Evolutionary conservation across 2,329 filamentous ascomycete species (phyloP), one percentile per base, ranked within the genome.

Genomic region (Ophiostoma novo-ulmi): DNA sequence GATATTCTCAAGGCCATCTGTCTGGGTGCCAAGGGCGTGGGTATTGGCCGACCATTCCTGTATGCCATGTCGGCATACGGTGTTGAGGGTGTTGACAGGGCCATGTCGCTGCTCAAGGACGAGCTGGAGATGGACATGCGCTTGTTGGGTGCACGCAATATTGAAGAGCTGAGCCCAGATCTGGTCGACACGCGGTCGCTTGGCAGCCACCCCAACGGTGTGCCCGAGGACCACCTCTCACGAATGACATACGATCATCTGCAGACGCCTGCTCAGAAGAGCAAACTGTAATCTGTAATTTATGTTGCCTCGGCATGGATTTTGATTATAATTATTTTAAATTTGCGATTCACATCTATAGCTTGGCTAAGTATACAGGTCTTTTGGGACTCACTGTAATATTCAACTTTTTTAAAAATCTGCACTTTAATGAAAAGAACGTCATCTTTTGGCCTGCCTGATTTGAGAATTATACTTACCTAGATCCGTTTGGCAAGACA

Each of bases 91-190:
- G 94, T 98, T 26, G 92, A 96, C 77, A 87, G 92, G 44, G 95
- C 95, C 41, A 97, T 98, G 91, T 91, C 93, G 80, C 82, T 97
- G 71, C 85, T 97, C 75, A 93, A 92, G 82, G 95, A 98, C 77
- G 95, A 99, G 85, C 92, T 99, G 87, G 93, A 96, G 82, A 98
- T 98, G 94, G 95, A 94, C 78, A 98, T 99, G 95, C 88, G 95
- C 7, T 82, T 99, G 73, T 93, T 99, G 75, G 95, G 95, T 11
- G 91, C 89, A 72, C 87, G 85, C 26, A 89, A 81, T 72, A 80
- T 99, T 41, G 88, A 88, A 48, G 89, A 99, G 75, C 81, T 99
- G 73, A 92, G 91, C 73, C 90, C 94, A 0, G 89, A 88, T 36
- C 81, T 99, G 79, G 79, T 99, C 26, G 95, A 99, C 78, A 87